Evolutionary conservation across 441 rosid genomes (phyloP), one percentile per base, ranked within the genome.

Genomic region (Hura crepitans): DNA sequence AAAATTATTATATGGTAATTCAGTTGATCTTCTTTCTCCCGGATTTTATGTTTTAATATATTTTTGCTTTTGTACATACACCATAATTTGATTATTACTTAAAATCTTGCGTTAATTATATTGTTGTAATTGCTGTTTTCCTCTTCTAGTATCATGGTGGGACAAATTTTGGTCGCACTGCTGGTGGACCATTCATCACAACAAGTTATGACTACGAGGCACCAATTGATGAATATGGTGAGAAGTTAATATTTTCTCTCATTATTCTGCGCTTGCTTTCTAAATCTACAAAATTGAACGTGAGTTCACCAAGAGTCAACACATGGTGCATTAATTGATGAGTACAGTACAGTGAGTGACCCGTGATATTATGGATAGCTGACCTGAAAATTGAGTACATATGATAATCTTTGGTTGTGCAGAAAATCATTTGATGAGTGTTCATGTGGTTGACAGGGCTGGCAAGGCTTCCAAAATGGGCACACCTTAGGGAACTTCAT

Each of bases 201-300:
- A 94, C 99, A 60, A 94, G 97, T 80, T 94, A 94, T 78, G 99
- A 94, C 78, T 94, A 94, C 51, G 99, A 94, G 72, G 99, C 99
- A 66, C 99, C 99, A 0, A 87, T 94, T 49, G 97, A 94, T 83
- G 99, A 94, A 79, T 94, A 94, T 71, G 99, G 99, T 94, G 67
- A 83, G 82, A 60, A 50, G 22, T 70, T 47, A 68, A 61, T 57
- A 45, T 65, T 72, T 73, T 62, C 62, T 68, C 30, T 71, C 33
- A 56, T 66, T 35, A 54, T 72, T 25, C 18, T 72, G 50, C 65
- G 2, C 9, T 35, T 49, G 2, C 9, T 35, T 49, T 72, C 72
- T 51, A 17, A 53, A 12, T 69, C 23, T 25, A 22, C 31, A 46
- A 53, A 13, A 11, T 11, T 62, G 45, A 27, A 66, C 6, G 28